Percentiles rank a stretch among this genome's conserved stretches.
Evolutionary conservation across 192 early-diverging fungal species (phyloP).

Genomic region (Cetraspora pellucida): DNA sequence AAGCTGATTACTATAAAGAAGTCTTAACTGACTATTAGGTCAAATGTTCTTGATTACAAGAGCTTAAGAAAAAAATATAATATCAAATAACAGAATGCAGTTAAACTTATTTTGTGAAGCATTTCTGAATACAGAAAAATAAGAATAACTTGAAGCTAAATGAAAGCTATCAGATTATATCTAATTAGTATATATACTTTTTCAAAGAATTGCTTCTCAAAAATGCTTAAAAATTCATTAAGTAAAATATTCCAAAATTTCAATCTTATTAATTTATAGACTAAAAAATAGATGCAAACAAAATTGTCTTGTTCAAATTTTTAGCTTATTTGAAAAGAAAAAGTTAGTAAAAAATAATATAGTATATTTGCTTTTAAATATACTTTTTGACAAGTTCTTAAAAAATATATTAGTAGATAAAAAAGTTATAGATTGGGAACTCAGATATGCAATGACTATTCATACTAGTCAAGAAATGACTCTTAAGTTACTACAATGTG

Average conservation of each 20-base stretch:
- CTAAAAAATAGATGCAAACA: constrained; percentile 30
- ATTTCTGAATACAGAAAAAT: constrained; percentile 26
- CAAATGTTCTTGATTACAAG: constrained; percentile 15
- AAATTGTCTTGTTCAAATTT: constrained; percentile 22
- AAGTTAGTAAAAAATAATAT: constrained; percentile 35
- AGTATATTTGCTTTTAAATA: constrained; percentile 25
- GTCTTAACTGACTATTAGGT: constrained; percentile 20
- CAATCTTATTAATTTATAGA: constrained; percentile 26
- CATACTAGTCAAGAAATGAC: constrained; percentile 32
- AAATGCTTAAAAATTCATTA: constrained; percentile 24
- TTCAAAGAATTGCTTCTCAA: constrained; percentile 18
- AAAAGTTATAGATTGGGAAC: constrained; percentile 29
- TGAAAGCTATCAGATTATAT: constrained; percentile 19
- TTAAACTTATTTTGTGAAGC: constrained; percentile 6
- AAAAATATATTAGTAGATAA: constrained; percentile 21
- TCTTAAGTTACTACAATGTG: constrained; percentile 19
- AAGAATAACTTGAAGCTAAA: constrained; percentile 16
- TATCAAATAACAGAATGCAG: constrained; percentile 11
- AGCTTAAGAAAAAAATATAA: constrained; percentile 26
- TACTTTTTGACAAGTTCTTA: constrained; percentile 19
- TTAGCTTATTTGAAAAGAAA: constrained; percentile 19
- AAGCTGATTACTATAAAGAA: constrained; percentile 25
- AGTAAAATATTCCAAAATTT: constrained; percentile 20
- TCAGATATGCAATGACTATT: constrained; percentile 21
- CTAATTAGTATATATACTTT: constrained; percentile 24